These are phyloP conservation scores for Penicillium fimorum DNA, from an alignment of 495 filamentous ascomycete genomes.

Conservation along the genomic window DNA sequence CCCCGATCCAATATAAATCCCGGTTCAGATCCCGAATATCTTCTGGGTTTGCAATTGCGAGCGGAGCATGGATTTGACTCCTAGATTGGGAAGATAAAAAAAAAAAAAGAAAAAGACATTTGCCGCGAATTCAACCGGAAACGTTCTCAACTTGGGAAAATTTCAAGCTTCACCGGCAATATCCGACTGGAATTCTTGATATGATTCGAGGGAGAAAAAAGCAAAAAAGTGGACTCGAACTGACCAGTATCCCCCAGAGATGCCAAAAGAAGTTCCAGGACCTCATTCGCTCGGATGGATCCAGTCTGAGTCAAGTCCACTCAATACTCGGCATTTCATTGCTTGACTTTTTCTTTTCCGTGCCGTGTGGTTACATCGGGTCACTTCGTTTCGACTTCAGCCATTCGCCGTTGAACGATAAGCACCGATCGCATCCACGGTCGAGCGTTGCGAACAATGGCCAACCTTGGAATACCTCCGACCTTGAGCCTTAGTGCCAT, in stretches of 20 bases:
- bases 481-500: constrained; percentile 10
- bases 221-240: constrained; percentile 13
- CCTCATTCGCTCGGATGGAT: constrained; percentile 11
- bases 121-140: constrained; percentile 5
- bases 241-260: constrained; percentile 7
- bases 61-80: constrained; percentile 16
- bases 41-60: too few species aligned
- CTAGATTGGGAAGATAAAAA: constrained; percentile 1
- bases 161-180: constrained; percentile 16
- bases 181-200: constrained; percentile 7
- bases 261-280: not conserved
- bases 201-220: constrained; percentile 16
- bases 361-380: constrained; percentile 36
- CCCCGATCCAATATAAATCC: not conserved
- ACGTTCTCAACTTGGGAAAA: constrained; percentile 9
- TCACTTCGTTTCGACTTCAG: not conserved
- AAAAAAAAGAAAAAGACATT: not conserved
- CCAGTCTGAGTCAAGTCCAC: not conserved
- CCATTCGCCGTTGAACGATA: constrained; percentile 15
- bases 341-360: constrained; percentile 21
- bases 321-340: constrained; percentile 22
- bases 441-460: constrained; percentile 16
- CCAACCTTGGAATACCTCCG: not conserved
- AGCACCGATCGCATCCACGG: constrained; percentile 28
- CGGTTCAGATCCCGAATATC: constrained; percentile 10